A percentile compares a stretch with the other conserved stretches of the same genome.
Evolutionary conservation across 345 rosid genomes (phyloP).

Genomic region (Kandelia obovata): DNA sequence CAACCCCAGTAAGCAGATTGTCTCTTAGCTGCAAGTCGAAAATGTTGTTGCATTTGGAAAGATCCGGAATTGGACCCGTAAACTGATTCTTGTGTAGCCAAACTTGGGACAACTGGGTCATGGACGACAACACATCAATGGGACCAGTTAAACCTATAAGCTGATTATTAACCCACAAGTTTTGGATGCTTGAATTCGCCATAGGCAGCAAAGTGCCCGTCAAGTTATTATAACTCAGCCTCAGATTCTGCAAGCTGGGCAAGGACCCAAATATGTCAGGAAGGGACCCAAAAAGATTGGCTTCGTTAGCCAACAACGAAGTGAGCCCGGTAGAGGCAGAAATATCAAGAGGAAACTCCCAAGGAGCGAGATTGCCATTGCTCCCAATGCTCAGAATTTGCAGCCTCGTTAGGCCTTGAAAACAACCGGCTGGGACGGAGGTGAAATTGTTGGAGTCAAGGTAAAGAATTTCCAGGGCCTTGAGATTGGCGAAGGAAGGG

Average conservation of each 20-base stretch:
- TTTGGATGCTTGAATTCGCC: slow-evolving; percentile 39
- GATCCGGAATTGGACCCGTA: slow-evolving; percentile 70
- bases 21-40: slow-evolving; percentile 73
- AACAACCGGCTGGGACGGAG: slow-evolving; percentile 45
- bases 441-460: slow-evolving; percentile 55
- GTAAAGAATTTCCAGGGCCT: slow-evolving; percentile 39
- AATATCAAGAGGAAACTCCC: slow-evolving; percentile 65
- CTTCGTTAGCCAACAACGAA: slow-evolving; percentile 37
- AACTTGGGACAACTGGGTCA: slow-evolving; percentile 52
- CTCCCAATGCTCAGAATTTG: slow-evolving; percentile 40
- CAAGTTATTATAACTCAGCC: slow-evolving; percentile 67
- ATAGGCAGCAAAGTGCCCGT: slow-evolving; percentile 67
- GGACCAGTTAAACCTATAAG: slow-evolving; percentile 51
- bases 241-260: slow-evolving; percentile 40
- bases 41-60: slow-evolving; percentile 45
- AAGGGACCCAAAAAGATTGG: slow-evolving; percentile 42
- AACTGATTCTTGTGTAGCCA: slow-evolving; percentile 76
- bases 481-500: slow-evolving; percentile 54
- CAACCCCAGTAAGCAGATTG: slow-evolving; percentile 59
- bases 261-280: slow-evolving; percentile 60
- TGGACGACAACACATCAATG: slow-evolving; percentile 50
- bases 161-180: slow-evolving; percentile 71
- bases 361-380: slow-evolving; percentile 37
- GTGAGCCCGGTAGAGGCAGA: slow-evolving; percentile 34
- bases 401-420: slow-evolving; percentile 54